Percentiles rank a stretch among this genome's conserved stretches.
Evolutionary conservation across 2,329 filamentous ascomycete genomes (phyloP).

Genomic region (Coccinonectria pachysandricola): DNA sequence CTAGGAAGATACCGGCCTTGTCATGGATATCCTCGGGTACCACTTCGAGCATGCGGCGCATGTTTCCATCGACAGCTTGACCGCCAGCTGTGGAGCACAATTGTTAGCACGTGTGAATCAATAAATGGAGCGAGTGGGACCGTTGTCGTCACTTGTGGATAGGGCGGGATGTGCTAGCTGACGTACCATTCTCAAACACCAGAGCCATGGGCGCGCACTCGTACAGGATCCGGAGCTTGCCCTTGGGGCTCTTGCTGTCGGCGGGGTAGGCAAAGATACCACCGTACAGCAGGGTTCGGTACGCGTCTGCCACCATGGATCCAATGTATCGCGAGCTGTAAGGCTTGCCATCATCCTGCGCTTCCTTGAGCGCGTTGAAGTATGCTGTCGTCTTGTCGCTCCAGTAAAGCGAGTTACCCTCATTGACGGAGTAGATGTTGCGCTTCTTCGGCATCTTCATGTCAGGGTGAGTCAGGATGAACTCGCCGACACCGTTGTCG

Average conservation of each 20-base stretch:
- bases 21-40: slow-evolving; percentile 92
- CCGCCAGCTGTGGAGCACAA: slow-evolving; percentile 58
- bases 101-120: slow-evolving; percentile 16
- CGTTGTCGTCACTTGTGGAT: slow-evolving; percentile 7
- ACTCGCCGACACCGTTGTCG: slow-evolving; percentile 93
- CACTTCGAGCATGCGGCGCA: slow-evolving; percentile 82
- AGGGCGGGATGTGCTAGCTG: no score
- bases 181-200: slow-evolving; percentile 95
- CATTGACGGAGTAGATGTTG: slow-evolving; percentile 94
- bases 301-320: slow-evolving; percentile 96
- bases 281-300: slow-evolving; percentile 88
- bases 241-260: slow-evolving; percentile 97
- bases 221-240: slow-evolving; percentile 93
- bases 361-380: slow-evolving; percentile 80
- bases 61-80: slow-evolving; percentile 81
- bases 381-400: slow-evolving; percentile 77
- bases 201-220: slow-evolving; percentile 99
- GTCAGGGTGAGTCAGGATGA: slow-evolving; percentile 93
- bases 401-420: slow-evolving; percentile 98
- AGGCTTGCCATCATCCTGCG: slow-evolving; percentile 66
- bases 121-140: not conserved
- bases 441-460: slow-evolving; percentile 78
- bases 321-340: slow-evolving; percentile 95
- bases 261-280: slow-evolving; percentile 97
- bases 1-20: slow-evolving; percentile 89